Percentiles rank a stretch among this genome's conserved stretches.
Evolutionary conservation across 208 protist species (phyloP).

Genomic region (Entamoeba invadens): DNA sequence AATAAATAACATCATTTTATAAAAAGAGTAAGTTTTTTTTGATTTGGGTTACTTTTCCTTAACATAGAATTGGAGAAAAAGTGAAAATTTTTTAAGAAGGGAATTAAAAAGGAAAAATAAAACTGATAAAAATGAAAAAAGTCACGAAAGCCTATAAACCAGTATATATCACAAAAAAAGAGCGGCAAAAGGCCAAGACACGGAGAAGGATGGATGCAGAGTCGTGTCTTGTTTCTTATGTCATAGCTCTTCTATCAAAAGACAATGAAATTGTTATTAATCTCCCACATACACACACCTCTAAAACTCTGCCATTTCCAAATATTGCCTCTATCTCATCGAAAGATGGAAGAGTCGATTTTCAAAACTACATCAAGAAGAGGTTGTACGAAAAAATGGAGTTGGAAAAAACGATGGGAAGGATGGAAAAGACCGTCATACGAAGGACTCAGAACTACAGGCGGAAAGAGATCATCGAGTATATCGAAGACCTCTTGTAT

Average conservation of each 20-base stretch:
- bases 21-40: too few species aligned
- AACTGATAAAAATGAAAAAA: too few species aligned
- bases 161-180: too few species aligned
- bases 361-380: not conserved
- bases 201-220: not conserved
- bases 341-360: not conserved
- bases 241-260: not conserved
- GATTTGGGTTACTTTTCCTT: too few species aligned
- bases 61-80: too few species aligned
- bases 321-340: not conserved
- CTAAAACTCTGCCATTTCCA: not conserved
- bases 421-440: not conserved
- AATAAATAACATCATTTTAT: too few species aligned
- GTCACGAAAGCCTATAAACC: too few species aligned
- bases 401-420: not conserved
- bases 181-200: not conserved
- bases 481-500: not conserved
- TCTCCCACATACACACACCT: not conserved
- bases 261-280: not conserved
- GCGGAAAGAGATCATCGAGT: not conserved
- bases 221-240: not conserved
- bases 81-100: too few species aligned
- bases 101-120: too few species aligned
- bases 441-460: not conserved
- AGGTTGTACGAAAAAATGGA: not conserved